Conservation (phyloP, 2,329 filamentous ascomycete genomes). For the Orbilia ellipsospora region DNA sequence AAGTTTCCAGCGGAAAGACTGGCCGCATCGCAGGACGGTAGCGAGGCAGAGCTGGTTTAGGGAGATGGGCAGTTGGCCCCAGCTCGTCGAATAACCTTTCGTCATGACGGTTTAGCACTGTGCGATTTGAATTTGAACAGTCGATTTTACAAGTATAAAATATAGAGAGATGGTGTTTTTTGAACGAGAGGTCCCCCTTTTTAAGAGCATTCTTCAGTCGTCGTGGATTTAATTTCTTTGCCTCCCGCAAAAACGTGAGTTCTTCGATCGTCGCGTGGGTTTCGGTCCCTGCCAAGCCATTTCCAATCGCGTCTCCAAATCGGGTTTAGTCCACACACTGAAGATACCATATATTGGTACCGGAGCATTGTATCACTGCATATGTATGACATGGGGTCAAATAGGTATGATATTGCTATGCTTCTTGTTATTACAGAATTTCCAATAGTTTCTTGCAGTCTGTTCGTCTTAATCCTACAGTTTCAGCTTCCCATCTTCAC, state of each 20-base stretch:
- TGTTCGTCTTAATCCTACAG: too few species aligned
- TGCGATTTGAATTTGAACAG: neutral
- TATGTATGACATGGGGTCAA: too few species aligned
- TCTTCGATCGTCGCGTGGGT: constrained; percentile 45
- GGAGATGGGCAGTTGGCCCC: constrained; percentile 85
- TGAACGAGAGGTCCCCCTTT: constrained; percentile 6
- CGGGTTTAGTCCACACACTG: constrained; percentile 16
- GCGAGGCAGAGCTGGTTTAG: constrained; percentile 91
- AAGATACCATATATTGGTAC: too few species aligned
- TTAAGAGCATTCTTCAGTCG: neutral
- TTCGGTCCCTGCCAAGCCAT: constrained; percentile 48
- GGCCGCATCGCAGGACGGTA: constrained; percentile 91
- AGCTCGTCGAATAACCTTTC: constrained; percentile 66
- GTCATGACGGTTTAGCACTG: constrained; percentile 16
- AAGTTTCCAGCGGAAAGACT: constrained; percentile 96
- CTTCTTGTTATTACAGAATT: too few species aligned
- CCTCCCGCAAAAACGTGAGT: constrained; percentile 19
- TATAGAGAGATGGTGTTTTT: neutral
- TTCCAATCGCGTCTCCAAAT: constrained; percentile 35
- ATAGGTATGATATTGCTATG: too few species aligned
- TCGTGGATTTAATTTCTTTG: constrained; percentile 13
- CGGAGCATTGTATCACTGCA: too few species aligned
- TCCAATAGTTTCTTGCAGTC: too few species aligned
- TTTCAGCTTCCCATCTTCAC: too few species aligned
- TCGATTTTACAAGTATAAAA: neutral